Base-by-base conservation (phyloP, 73 alveolate genomes). In the Paramecium primaurelia region DNA sequence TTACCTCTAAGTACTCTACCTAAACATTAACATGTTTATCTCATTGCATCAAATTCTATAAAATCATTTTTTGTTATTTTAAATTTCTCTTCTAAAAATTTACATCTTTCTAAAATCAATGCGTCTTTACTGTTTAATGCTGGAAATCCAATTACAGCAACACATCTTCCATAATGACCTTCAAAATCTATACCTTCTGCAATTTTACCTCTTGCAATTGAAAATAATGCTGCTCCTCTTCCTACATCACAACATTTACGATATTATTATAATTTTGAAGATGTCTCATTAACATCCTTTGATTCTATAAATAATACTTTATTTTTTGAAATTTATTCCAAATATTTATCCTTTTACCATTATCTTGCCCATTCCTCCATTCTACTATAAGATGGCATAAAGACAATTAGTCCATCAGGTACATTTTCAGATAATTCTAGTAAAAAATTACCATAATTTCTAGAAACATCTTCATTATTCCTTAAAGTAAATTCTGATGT, bases 401-500 rank as follows among this genome's bases (percentile, higher is more conserved):
- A 95, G 25, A 96, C 95, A 44, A 97, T 97, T 0, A 97, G 86
- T 1, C 99, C 99, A 92, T 97, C 99, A 36, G 99, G 99, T 3
- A 96, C 98, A 38, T 88, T 83, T 30, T 89, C 95, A 58, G 95
- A 59, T 4, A 97, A 94, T 86, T 97, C 99, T 3, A 96, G 88
- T 3, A 97, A 86, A 20, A 97, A 92, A 51, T 93, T 95, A 16
- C 99, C 99, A 77, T 97, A 96, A 93, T 95, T 97, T 28, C 99
- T 86, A 3, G 97, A 94, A 5, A 95, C 95, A n/a, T 95, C 94
- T 37, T 85, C 92, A 83, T 97, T 96, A 45, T 92, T 97, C 75
- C 98, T 89, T 18, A 93, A 97, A 34, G 96, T 98, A 60, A 94
- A 96, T 75, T 95, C 96, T 16, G 98, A 85, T 2, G 96, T 89